Evolutionary conservation across 192 early-diverging fungal species (phyloP).

Genomic region (Coemansia sp.): DNA sequence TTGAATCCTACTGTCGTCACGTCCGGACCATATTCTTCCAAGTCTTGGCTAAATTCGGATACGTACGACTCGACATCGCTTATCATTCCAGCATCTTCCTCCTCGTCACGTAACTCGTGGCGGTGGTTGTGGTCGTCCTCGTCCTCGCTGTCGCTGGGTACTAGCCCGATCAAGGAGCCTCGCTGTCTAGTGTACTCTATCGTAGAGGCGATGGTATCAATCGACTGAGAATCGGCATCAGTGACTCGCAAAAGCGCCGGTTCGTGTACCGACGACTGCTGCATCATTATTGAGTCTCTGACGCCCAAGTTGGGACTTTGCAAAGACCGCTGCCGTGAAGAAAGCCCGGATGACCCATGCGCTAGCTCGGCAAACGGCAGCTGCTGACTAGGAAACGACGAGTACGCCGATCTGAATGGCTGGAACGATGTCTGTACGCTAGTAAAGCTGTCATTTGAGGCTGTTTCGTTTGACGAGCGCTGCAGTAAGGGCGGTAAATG

Average conservation of each 20-base stretch:
- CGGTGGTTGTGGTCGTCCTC: not conserved
- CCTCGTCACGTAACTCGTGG: not conserved
- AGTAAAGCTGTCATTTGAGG: conserved; percentile 21
- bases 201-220: conserved; percentile 23
- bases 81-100: not conserved
- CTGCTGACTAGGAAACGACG: conserved; percentile 22
- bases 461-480: not conserved
- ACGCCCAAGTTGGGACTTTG: not conserved
- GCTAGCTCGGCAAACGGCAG: conserved; percentile 1
- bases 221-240: conserved; percentile 17
- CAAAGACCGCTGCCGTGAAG: conserved; percentile 8
- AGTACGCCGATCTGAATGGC: conserved; percentile 31
- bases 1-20: conserved; percentile 15
- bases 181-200: not conserved
- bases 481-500: not conserved
- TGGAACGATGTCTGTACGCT: conserved; percentile 33
- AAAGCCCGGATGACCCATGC: not conserved
- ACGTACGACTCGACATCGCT: conserved; percentile 40
- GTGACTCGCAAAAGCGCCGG: conserved; percentile 28
- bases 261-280: conserved; percentile 14
- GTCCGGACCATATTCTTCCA: conserved; percentile 31
- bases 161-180: conserved; percentile 29
- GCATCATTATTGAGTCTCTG: not conserved
- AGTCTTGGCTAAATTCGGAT: conserved; percentile 50
- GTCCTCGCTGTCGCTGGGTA: conserved; percentile 10